Base-by-base conservation (phyloP, 768 basidiomycete genomes). In the Phlebiopsis flavidoalba region DNA sequence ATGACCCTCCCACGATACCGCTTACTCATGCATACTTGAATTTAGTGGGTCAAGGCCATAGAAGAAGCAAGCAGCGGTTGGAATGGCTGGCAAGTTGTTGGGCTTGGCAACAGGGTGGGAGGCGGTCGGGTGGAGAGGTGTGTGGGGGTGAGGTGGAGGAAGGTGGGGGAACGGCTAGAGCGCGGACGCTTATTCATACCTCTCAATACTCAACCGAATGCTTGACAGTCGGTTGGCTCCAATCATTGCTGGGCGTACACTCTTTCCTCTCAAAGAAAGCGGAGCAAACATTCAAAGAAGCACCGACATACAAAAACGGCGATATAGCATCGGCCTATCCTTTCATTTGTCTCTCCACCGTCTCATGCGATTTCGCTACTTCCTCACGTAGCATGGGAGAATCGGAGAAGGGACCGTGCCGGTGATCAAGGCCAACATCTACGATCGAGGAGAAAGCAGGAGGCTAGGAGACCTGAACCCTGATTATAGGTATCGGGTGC, bases 161-260 rank as follows among this genome's bases (percentile, higher is more conserved):
- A n/a, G n/a, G n/a, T n/a, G n/a, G n/a, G n/a, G n/a, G n/a, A n/a
- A n/a, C n/a, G n/a, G n/a, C n/a, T n/a, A n/a, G n/a, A n/a, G n/a
- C n/a, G n/a, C 5, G 17, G 12, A 17, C 24, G 36, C 12, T 8
- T 22, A 2, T 36, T 5, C 53, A 1, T 40, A 55, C 2, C 36
- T 19, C n/a, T 5, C 24, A 15, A 24, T 43, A 26, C 43, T 45
- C 8, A 43, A 21, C 19, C 22, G 40, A 24, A 43, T 8, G 3
- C 48, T 36, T 12, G 21, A 21, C 48, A 69, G 68, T 69, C 26
- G 67, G 67, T n/a, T 10, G 69, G 66, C 12, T n/a, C n/a, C n/a
- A n/a, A 67, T 70, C 55, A 66, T 70, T 21, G 66, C 69, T 5
- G 65, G n/a, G n/a, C 64, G 3, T 70, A 64, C n/a, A n/a, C 36